Percentiles rank a stretch among this genome's conserved stretches.
Conservation (phyloP, 345 rosid species). For the Euphorbia lathyris region DNA sequence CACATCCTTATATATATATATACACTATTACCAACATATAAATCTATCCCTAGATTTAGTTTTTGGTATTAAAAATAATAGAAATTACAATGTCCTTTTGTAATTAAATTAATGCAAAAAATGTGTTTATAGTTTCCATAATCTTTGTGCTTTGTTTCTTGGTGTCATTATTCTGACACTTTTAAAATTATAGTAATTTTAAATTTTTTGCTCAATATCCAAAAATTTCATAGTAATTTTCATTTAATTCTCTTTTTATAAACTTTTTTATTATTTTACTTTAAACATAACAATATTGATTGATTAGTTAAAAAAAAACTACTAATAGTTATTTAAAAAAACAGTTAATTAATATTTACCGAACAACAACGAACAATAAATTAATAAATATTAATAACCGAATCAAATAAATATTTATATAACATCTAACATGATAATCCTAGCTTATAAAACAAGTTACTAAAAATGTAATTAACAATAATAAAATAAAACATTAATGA, state of each 20-base stretch:
- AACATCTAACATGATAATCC: neutral
- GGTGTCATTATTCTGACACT: conserved; percentile 16
- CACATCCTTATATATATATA: neutral
- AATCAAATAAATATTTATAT: no score
- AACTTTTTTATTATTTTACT: no score
- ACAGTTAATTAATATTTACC: no score
- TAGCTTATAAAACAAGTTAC: neutral
- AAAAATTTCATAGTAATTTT: neutral
- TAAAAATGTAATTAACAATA: neutral
- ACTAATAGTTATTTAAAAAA: no score
- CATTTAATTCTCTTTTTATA: no score
- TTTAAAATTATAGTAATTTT: neutral
- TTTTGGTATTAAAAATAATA: conserved; percentile 4
- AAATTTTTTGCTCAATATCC: conserved; percentile 2
- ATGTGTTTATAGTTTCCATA: conserved; percentile 35
- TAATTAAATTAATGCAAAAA: conserved; percentile 5
- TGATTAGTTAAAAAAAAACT: no score
- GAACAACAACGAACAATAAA: no score
- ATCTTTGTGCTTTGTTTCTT: conserved; percentile 12
- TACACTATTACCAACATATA: neutral
- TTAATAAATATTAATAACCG: no score
- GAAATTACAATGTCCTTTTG: neutral
- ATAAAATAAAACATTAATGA: neutral
- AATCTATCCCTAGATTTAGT: conserved; percentile 19
- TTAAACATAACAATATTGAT: no score